These are phyloP conservation scores for Aspergillus sojae DNA, from an alignment of 2,329 filamentous ascomycete species.

Conservation along the genomic window DNA sequence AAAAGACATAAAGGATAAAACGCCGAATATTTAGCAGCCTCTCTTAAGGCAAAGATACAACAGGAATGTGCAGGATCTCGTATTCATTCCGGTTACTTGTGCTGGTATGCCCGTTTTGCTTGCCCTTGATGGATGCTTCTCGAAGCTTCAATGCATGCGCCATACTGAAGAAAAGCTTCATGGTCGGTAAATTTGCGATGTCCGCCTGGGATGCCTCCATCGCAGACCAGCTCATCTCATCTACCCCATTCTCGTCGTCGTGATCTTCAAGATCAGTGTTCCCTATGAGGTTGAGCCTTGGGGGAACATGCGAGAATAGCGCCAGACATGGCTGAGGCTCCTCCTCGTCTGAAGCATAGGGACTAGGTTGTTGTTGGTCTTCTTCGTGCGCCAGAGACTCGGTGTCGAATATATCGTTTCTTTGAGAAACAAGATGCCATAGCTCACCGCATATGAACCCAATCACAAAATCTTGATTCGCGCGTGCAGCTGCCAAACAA, in stretches of 20 bases:
- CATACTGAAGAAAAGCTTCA: constrained; percentile 15
- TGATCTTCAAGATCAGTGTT: constrained; percentile 17
- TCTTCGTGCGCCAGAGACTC: constrained; percentile 21
- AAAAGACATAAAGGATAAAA: neutral
- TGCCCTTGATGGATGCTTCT: constrained; percentile 10
- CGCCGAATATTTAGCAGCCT: too few relatives aligned
- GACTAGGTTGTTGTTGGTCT: constrained; percentile 19
- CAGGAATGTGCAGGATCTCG: constrained; percentile 17
- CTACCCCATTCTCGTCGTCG: constrained; percentile 11
- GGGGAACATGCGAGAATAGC: constrained; percentile 23
- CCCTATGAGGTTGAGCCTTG: constrained; percentile 13
- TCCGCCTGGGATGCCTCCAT: constrained; percentile 6
- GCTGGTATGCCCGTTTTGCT: neutral
- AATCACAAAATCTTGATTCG: constrained; percentile 45
- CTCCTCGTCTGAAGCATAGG: constrained; percentile 19
- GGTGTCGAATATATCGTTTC: constrained; percentile 31
- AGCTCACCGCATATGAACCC: constrained; percentile 41
- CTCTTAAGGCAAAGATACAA: constrained; percentile 16
- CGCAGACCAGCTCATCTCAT: constrained; percentile 4
- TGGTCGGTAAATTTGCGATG: constrained; percentile 14
- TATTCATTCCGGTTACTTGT: neutral
- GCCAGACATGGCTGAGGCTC: constrained; percentile 16
- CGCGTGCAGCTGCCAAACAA: constrained; percentile 40
- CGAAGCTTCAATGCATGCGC: constrained; percentile 16
- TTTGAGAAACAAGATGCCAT: constrained; percentile 36